A percentile compares a stretch with the other conserved stretches of the same genome.
These are phyloP conservation scores for Starmerella bombi DNA, from an alignment of 805 yeast genomes.

Conservation along the genomic window DNA sequence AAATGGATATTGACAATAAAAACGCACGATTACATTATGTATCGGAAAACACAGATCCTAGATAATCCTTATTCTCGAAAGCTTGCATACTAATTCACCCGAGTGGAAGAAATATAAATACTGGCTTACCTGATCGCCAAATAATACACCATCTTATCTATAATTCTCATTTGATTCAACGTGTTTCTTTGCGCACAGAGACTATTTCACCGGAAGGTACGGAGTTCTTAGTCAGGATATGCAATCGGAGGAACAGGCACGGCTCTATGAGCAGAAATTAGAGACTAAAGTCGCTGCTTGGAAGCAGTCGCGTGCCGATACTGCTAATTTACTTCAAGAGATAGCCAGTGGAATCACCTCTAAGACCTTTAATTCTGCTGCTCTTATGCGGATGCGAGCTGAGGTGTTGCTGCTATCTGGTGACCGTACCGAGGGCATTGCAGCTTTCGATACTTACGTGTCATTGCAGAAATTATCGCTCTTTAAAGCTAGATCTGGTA, in stretches of 20 bases:
- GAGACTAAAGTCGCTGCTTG: conserved; percentile 11
- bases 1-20: too few relatives aligned
- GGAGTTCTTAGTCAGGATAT: too few relatives aligned
- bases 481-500: conserved; percentile 21
- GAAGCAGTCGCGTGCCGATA: conserved; percentile 4
- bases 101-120: too few relatives aligned
- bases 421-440: conserved; percentile 24
- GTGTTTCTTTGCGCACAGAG: too few relatives aligned
- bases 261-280: conserved; percentile 1
- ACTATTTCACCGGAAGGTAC: too few relatives aligned
- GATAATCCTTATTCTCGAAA: too few relatives aligned
- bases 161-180: too few relatives aligned
- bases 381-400: conserved; percentile 25
- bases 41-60: too few relatives aligned
- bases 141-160: too few relatives aligned
- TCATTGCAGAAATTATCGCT: conserved; percentile 23
- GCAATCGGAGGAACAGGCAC: not conserved
- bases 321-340: conserved; percentile 5
- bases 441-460: conserved; percentile 26
- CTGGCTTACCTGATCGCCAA: too few relatives aligned
- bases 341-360: conserved; percentile 4
- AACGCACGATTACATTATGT: too few relatives aligned
- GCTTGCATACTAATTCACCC: too few relatives aligned
- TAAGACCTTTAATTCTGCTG: conserved; percentile 27
- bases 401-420: conserved; percentile 23